Evolutionary conservation across 2,329 filamentous ascomycete genomes (phyloP).

Genomic region (Pseudocercospora fuligena): DNA sequence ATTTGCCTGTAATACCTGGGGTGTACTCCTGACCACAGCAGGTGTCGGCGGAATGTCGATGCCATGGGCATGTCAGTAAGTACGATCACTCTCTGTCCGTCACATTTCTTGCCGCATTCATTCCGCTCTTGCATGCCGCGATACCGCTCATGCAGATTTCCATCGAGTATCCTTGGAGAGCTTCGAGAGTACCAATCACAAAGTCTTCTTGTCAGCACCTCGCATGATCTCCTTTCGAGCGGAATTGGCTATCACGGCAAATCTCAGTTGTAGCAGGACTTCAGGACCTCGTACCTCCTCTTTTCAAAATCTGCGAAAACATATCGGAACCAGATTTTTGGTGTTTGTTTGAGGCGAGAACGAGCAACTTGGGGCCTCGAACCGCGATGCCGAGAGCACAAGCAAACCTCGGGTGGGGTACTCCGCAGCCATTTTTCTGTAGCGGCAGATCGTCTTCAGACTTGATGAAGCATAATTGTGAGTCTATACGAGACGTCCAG

Average conservation of each 20-base stretch:
- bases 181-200: too few relatives aligned
- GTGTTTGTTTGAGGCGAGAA: background rate
- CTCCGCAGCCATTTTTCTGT: background rate
- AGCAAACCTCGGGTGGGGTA: background rate
- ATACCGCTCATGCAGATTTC: background rate
- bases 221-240: background rate
- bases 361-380: background rate
- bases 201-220: background rate
- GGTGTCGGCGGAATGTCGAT: too few relatives aligned
- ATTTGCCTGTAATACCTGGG: too few relatives aligned
- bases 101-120: background rate
- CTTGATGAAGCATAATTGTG: background rate
- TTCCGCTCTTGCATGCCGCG: background rate
- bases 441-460: background rate
- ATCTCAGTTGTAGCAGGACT: background rate
- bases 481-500: background rate
- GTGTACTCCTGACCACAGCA: too few relatives aligned
- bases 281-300: background rate
- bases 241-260: conserved; percentile 2
- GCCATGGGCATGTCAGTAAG: too few relatives aligned
- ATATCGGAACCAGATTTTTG: background rate
- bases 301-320: background rate
- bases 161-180: too few relatives aligned
- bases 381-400: background rate
- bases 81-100: too few relatives aligned